Conservation (phyloP, 2,329 filamentous ascomycete genomes). For the Truncatella angustata region DNA sequence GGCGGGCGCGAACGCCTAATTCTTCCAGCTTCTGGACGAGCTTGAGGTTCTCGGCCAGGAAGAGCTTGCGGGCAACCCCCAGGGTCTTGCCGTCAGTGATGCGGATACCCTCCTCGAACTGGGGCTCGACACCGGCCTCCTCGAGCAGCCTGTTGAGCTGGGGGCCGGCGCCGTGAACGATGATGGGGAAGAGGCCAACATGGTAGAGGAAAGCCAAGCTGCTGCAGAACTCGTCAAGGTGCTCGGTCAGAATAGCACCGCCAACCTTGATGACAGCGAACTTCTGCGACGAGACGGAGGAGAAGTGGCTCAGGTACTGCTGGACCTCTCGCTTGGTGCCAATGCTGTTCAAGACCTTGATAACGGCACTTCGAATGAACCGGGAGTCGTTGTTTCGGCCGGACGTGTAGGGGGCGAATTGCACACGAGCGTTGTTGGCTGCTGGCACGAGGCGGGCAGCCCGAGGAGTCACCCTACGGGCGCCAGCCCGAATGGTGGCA, state of each 20-base stretch:
- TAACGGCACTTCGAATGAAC: conserved; percentile 72
- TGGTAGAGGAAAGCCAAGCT: conserved; percentile 90
- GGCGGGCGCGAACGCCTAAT: conserved; percentile 83
- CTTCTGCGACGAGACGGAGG: conserved; percentile 91
- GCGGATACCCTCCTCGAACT: conserved; percentile 94
- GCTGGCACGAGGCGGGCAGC: conserved; percentile 18
- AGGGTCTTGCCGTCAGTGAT: conserved; percentile 96
- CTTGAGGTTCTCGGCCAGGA: conserved; percentile 93
- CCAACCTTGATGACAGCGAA: conserved; percentile 99
- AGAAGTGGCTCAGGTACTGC: conserved; percentile 97
- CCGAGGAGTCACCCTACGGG: conserved; percentile 24
- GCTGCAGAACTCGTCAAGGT: conserved; percentile 86
- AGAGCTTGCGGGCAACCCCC: conserved; percentile 84
- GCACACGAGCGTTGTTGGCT: conserved; percentile 13
- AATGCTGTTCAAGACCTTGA: conserved; percentile 91
- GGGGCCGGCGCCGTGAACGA: conserved; percentile 92
- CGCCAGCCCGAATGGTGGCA: conserved; percentile 27
- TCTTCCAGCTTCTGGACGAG: conserved; percentile 86
- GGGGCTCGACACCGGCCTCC: conserved; percentile 86
- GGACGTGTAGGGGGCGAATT: conserved; percentile 27
- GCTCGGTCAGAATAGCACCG: conserved; percentile 91
- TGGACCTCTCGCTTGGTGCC: conserved; percentile 94
- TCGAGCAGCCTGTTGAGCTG: conserved; percentile 92
- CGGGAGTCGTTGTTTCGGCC: conserved; percentile 46
- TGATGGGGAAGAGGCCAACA: conserved; percentile 90